A percentile compares a stretch with the other conserved stretches of the same genome.
Conservation (phyloP, 495 filamentous ascomycete genomes). For the Penicillium robsamsonii region DNA sequence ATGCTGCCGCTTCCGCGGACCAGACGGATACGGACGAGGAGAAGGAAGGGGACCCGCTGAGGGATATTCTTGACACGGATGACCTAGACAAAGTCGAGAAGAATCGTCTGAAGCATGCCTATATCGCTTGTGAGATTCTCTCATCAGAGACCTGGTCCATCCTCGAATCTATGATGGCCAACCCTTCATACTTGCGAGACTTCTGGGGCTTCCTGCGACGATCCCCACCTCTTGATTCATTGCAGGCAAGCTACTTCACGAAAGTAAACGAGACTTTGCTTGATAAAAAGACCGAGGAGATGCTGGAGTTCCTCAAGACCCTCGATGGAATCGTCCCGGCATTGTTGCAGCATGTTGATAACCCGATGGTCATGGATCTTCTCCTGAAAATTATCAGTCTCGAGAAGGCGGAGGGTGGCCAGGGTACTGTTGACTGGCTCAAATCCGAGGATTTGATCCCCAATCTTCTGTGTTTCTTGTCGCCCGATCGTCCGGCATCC, state of each 20-base stretch:
- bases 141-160: conserved; percentile 97
- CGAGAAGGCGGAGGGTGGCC: conserved; percentile 87
- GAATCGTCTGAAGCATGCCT: conserved; percentile 85
- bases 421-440: conserved; percentile 96
- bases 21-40: conserved; percentile 23
- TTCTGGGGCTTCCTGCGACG: conserved; percentile 91
- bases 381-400: conserved; percentile 96
- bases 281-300: conserved; percentile 96
- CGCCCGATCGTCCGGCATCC: conserved; percentile 73
- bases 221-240: conserved; percentile 76
- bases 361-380: conserved; percentile 98
- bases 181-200: conserved; percentile 66
- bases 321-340: conserved; percentile 76
- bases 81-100: conserved; percentile 78
- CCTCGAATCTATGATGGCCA: conserved; percentile 85
- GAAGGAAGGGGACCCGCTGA: conserved; percentile 49
- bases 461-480: conserved; percentile 80
- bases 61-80: conserved; percentile 49
- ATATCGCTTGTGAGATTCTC: conserved; percentile 86
- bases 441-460: conserved; percentile 90
- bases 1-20: conserved; percentile 21
- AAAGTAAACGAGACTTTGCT: conserved; percentile 96
- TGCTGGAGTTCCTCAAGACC: conserved; percentile 83
- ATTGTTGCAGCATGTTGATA: conserved; percentile 93
- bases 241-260: conserved; percentile 96